phyloP scores from a whole-genome alignment of 2,329 filamentous ascomycete species.

The Penicillium expansum region DNA sequence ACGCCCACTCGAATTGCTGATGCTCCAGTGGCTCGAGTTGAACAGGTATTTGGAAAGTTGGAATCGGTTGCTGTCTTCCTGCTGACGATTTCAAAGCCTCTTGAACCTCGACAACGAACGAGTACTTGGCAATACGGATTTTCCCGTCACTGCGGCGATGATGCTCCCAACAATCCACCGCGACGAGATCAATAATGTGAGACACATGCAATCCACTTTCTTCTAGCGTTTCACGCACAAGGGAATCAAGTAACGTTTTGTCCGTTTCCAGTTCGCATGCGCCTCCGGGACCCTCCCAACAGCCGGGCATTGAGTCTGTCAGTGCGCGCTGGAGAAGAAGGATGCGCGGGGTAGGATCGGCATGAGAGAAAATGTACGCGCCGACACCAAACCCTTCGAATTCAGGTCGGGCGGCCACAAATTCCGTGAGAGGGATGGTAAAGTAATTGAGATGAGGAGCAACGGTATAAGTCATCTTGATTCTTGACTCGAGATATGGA shows the following conservation, averaged over 20 bases:
- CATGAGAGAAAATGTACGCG: slow-evolving; percentile 30
- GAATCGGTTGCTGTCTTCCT: slow-evolving; percentile 6
- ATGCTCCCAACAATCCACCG: too few relatives aligned
- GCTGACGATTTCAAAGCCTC: slow-evolving; percentile 15
- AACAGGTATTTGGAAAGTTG: slow-evolving; percentile 21
- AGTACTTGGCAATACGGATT: slow-evolving; percentile 32
- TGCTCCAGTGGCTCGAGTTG: slow-evolving; percentile 37
- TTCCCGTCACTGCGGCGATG: slow-evolving; percentile 21
- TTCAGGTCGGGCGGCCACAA: slow-evolving; percentile 28
- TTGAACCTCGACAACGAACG: slow-evolving; percentile 40
- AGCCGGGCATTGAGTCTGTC: slow-evolving; percentile 39
- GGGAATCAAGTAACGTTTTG: slow-evolving; percentile 48
- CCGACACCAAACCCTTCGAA: slow-evolving; percentile 30
- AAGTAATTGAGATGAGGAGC: slow-evolving; percentile 33
- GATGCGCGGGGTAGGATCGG: slow-evolving; percentile 25
- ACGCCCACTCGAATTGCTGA: slow-evolving; percentile 38
- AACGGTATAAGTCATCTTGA: slow-evolving; percentile 23
- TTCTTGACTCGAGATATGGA: not conserved
- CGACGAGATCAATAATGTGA: slow-evolving; percentile 43
- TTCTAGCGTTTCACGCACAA: slow-evolving; percentile 52
- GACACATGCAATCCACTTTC: slow-evolving; percentile 51
- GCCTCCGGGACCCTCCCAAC: slow-evolving; percentile 55
- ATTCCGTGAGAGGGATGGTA: slow-evolving; percentile 27
- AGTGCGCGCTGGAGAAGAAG: slow-evolving; percentile 47
- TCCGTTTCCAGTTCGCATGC: slow-evolving; percentile 46